Conservation (phyloP, 805 yeast genomes). For the Starmerella davenportii region DNA sequence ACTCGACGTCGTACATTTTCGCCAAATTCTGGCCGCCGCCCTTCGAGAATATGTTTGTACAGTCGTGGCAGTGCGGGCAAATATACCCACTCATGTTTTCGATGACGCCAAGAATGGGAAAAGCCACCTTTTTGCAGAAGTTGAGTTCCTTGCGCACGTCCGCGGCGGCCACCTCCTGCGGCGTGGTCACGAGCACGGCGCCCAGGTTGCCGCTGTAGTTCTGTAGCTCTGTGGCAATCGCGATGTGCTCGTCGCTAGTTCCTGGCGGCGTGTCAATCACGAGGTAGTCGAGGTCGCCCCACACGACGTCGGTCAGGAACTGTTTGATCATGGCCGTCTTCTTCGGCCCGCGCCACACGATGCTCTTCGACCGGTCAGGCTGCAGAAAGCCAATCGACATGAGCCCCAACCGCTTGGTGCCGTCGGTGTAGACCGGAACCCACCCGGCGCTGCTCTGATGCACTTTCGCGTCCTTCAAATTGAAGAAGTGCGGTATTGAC, state of each 20-base stretch:
- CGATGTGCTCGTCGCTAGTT: constrained; percentile 93
- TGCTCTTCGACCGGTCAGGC: constrained; percentile 69
- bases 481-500: constrained; percentile 90
- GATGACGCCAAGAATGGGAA: constrained; percentile 64
- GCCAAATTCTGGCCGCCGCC: constrained; percentile 80
- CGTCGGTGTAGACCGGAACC: constrained; percentile 61
- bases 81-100: constrained; percentile 96
- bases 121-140: constrained; percentile 72
- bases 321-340: constrained; percentile 96
- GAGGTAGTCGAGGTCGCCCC: constrained; percentile 68
- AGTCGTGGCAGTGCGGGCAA: constrained; percentile 82
- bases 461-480: constrained; percentile 61
- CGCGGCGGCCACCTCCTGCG: constrained; percentile 81
- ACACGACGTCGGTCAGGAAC: constrained; percentile 71
- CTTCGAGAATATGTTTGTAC: constrained; percentile 71
- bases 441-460: constrained; percentile 73
- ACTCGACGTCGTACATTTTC: constrained; percentile 40
- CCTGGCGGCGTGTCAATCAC: constrained; percentile 98
- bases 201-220: constrained; percentile 55
- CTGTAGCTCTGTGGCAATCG: constrained; percentile 75
- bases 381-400: constrained; percentile 82
- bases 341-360: constrained; percentile 98
- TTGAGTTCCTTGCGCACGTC: constrained; percentile 90
- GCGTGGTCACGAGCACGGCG: constrained; percentile 89
- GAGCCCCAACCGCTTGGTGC: constrained; percentile 34